Evolutionary conservation across 2,329 filamentous ascomycete species (phyloP), one percentile per base, ranked within the genome.

Genomic region (Onygenales sp.): DNA sequence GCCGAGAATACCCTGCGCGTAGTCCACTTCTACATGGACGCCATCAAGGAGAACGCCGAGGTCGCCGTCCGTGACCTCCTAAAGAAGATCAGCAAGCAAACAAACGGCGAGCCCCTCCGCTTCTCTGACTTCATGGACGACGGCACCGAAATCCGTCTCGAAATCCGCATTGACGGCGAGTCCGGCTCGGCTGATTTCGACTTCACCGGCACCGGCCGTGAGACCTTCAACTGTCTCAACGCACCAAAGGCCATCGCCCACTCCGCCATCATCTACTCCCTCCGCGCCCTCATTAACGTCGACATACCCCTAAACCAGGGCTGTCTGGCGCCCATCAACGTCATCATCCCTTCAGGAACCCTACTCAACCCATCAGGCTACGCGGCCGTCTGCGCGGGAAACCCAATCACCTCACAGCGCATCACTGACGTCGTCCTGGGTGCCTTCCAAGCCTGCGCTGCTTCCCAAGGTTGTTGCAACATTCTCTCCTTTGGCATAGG

Each of bases 261-360:
- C 70, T 86, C 81, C 36, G 88, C 87, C 50, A 91, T 93, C 64
- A 92, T 93, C 64, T 94, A 94, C 75, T 89, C 86, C 61, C 76
- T 94, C 10, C 83, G 89, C 46, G 88, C 84, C 62, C 78, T 95
- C 54, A 89, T 94, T 61, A 83, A 80, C 39, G 82, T 88, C 59
- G 87, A 92, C 60, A 91, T 94, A 11, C 89, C 89, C 0, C 78
- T 94, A 4, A 94, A 94, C 71, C 89, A 94, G 70, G 89, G 89
- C 58, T 94, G 89, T 58, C 75, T 93, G 2, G 81, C 81, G 49
- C 88, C 89, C 0, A 87, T 93, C 61, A 78, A 82, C 52, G 85
- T 93, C 63, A 75, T 77, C 46, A 89, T 92, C 5, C 86, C 88
- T 0, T 78, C 82, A 7, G 81, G 82, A 58, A 85, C 81, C 9